Percentiles rank a stretch among this genome's conserved stretches.
Conservation (phyloP, 2,329 filamentous ascomycete species). For the Colletotrichum tanaceti region DNA sequence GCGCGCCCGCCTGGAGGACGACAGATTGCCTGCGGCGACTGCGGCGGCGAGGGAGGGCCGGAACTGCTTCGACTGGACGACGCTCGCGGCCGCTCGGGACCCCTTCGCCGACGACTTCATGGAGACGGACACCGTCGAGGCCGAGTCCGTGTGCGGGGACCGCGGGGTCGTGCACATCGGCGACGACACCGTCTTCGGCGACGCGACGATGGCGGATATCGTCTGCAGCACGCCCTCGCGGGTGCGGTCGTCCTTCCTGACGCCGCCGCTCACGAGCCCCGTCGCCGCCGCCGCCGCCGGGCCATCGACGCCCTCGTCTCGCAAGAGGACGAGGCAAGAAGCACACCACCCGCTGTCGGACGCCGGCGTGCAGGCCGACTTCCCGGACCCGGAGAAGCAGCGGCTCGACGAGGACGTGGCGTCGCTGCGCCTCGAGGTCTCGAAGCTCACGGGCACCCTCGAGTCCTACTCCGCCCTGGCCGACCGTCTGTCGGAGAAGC, state of each 20-base stretch:
- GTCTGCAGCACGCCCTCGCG: slow-evolving; percentile 63
- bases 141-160: slow-evolving; percentile 59
- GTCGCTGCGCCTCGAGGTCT: slow-evolving; percentile 61
- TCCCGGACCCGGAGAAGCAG: slow-evolving; percentile 58
- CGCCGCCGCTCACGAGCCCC: slow-evolving; percentile 67
- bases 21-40: slow-evolving; percentile 35
- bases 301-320: slow-evolving; percentile 54
- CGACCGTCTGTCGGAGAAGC: slow-evolving; percentile 50
- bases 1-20: slow-evolving; percentile 49
- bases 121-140: slow-evolving; percentile 52
- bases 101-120: slow-evolving; percentile 59
- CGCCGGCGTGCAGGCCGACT: slow-evolving; percentile 53
- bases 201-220: slow-evolving; percentile 63
- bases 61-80: slow-evolving; percentile 62
- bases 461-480: slow-evolving; percentile 60
- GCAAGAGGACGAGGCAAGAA: slow-evolving; percentile 19
- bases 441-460: slow-evolving; percentile 60
- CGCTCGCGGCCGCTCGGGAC: slow-evolving; percentile 60
- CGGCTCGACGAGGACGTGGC: slow-evolving; percentile 59
- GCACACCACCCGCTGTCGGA: slow-evolving; percentile 48
- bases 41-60: slow-evolving; percentile 43
- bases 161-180: slow-evolving; percentile 56
- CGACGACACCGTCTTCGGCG: slow-evolving; percentile 58
- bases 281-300: slow-evolving; percentile 44
- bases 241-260: slow-evolving; percentile 61